Evolutionary conservation across 371 early-diverging fungal species (phyloP), one percentile per base, ranked within the genome.

Genomic region (Apophysomyces variabilis): DNA sequence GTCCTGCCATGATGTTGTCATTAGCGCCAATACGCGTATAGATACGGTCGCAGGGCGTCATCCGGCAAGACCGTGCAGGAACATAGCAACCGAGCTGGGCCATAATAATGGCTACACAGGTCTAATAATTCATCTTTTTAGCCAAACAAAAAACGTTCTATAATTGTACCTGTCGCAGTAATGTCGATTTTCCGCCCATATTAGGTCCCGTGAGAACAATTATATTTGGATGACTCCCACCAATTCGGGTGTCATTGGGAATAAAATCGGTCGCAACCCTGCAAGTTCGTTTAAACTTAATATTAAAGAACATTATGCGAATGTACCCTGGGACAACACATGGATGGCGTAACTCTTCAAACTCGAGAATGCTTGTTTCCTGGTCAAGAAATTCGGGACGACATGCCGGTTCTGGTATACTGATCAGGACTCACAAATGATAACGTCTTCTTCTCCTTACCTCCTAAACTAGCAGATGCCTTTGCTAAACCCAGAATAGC

Each of bases 181-280:
- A 78, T 0, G 99, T 99, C 1, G 96, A 96, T 83, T 99, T 99
- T 65, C 95, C 95, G 70, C 95, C 94, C 92, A 93, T 93, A 67
- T 95, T 99, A 41, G 99, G 99, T 14, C 99, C 99, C 3, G 99
- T 99, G 56, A 99, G 74, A 4, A 99, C 84, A n/a, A 98, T 88
- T 69, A 99, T 85, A 63, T 85, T 92, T 37, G 93, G 84, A 0
- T 79, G 68, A 11, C 78, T 47, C 0, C 91, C 91, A 8, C 96
- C 97, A 3, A 99, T 85, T 13, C 73, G 62, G 0, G 91, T 89
- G 78, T 97, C 96, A 78, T 98, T 99, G 60, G 98, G 97, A 47
- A 99, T 96, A 75, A 97, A 98, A 64, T 93, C 93, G 0, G 86
- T 73, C 1, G 84, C 82, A 8, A 84, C 78, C 7, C 83, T 85